Evolutionary conservation across 805 yeast species (phyloP), one percentile per base, ranked within the genome.

Genomic region (Wickerhamomyces subpelliculosus): DNA sequence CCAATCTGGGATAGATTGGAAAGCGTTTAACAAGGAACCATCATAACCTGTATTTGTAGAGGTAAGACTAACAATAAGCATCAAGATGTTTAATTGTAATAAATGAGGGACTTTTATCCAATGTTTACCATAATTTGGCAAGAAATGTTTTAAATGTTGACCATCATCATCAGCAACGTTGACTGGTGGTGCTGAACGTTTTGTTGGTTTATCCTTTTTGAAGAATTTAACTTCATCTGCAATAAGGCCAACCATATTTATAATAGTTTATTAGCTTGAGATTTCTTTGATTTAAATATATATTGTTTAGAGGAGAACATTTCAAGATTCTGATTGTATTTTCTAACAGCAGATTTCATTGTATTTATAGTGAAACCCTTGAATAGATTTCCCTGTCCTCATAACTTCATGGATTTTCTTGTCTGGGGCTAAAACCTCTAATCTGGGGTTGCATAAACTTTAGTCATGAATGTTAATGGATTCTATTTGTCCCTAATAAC

Each of bases 21-120:
- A 57, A 31, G 72, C 72, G 45, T 72, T 71, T 50, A 72, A 54
- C 64, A 72, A 60, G 11, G 67, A 62, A 38, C 68, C 69, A 54
- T 67, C 72, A 39, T 58, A 68, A 37, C 72, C 72, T 34, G 53
- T 63, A 44, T 65, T 67, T 36, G 72, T 63, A 9, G 75, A 62
- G 25, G 70, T 57, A 31, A 70, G 49, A 14, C 73, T 61, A 38
- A 64, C 58, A 18, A 67, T 50, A 27, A 68, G 52, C 24, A 72
- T 49, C 7, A 59, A 49, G 30, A 55, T 43, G 36, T 63, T 58
- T 40, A 73, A 57, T 26, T 39, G 39, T 10, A 58, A 35, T 34
- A 73, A 50, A 45, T 69, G 67, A 10, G 57, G 55, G 21, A 62
- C 62, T 17, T 41, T 42, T 38, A 35, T 60, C 62, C 62, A 60